Percentiles rank a stretch among this genome's conserved stretches.
These are phyloP conservation scores for Venustampulla echinocandica DNA, from an alignment of 495 filamentous ascomycete genomes.

Conservation along the genomic window DNA sequence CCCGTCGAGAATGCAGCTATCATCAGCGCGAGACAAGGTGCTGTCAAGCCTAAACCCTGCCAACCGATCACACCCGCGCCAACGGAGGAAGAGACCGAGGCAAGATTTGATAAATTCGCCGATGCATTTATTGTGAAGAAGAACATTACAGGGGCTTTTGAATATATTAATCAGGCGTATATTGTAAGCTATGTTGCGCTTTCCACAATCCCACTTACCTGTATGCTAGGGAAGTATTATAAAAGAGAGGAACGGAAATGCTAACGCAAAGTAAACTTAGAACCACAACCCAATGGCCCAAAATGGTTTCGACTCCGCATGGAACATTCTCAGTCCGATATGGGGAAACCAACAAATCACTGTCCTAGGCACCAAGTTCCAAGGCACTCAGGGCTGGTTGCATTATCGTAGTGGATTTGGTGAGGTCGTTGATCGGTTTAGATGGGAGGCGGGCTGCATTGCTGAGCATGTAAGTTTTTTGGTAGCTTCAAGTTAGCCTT, in stretches of 20 bases:
- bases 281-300: slow-evolving; percentile 32
- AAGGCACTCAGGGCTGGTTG: slow-evolving; percentile 29
- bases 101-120: slow-evolving; percentile 27
- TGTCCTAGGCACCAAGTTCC: slow-evolving; percentile 24
- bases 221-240: too few species aligned
- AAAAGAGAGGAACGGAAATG: too few species aligned
- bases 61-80: slow-evolving; percentile 15
- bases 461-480: slow-evolving; percentile 30
- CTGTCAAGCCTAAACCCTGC: background rate
- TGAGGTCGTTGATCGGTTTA: slow-evolving; percentile 30
- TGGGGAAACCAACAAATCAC: slow-evolving; percentile 25
- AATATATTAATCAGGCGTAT: slow-evolving; percentile 29
- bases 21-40: background rate
- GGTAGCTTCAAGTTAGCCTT: background rate
- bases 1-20: background rate
- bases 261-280: slow-evolving; percentile 15
- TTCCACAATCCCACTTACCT: background rate
- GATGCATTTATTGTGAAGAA: slow-evolving; percentile 29
- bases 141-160: slow-evolving; percentile 30
- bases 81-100: slow-evolving; percentile 19
- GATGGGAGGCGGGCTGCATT: slow-evolving; percentile 34
- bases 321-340: slow-evolving; percentile 28
- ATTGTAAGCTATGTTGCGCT: slow-evolving; percentile 22
- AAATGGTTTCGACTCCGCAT: slow-evolving; percentile 30
- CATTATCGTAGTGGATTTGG: slow-evolving; percentile 27